Evolutionary conservation across 371 early-diverging fungal genomes (phyloP).

Genomic region (Mucor racemosus): DNA sequence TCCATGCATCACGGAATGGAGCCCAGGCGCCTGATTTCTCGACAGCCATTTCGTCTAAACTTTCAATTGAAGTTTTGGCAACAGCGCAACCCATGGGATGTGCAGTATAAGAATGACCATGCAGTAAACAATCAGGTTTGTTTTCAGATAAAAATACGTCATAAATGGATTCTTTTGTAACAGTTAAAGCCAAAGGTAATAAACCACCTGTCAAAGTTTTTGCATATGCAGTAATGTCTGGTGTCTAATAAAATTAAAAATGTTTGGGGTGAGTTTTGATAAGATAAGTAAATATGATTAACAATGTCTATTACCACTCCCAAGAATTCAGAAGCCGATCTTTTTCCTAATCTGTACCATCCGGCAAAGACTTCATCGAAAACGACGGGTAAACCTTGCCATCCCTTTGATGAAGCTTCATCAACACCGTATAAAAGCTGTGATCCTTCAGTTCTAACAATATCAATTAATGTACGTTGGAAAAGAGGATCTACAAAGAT

Average conservation of each 20-base stretch:
- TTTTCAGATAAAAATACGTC: conserved; percentile 66
- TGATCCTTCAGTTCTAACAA: conserved; percentile 59
- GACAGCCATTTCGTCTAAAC: conserved; percentile 50
- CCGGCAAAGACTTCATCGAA: conserved; percentile 90
- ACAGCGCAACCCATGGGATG: conserved; percentile 85
- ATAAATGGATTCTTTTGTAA: conserved; percentile 72
- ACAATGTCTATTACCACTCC: conserved; percentile 59
- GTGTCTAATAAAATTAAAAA: conserved; percentile 44
- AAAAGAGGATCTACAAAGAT: conserved; percentile 83
- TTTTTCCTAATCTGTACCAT: conserved; percentile 74
- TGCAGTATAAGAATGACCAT: conserved; percentile 88
- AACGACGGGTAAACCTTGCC: conserved; percentile 75
- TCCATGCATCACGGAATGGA: conserved; percentile 52
- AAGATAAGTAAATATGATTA: conserved; percentile 6
- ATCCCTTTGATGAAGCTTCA: conserved; percentile 28
- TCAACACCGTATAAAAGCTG: conserved; percentile 31
- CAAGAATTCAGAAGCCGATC: conserved; percentile 67
- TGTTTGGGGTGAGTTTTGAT: conserved; percentile 15
- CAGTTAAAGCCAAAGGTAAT: conserved; percentile 73
- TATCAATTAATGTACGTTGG: conserved; percentile 69
- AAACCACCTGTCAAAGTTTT: conserved; percentile 84
- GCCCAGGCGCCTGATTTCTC: conserved; percentile 28
- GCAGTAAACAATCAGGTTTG: conserved; percentile 77
- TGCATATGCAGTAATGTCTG: conserved; percentile 83
- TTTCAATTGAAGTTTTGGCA: conserved; percentile 65